Conservation (phyloP, 352 stramenopile species). For the Pythium pyrilobum region DNA sequence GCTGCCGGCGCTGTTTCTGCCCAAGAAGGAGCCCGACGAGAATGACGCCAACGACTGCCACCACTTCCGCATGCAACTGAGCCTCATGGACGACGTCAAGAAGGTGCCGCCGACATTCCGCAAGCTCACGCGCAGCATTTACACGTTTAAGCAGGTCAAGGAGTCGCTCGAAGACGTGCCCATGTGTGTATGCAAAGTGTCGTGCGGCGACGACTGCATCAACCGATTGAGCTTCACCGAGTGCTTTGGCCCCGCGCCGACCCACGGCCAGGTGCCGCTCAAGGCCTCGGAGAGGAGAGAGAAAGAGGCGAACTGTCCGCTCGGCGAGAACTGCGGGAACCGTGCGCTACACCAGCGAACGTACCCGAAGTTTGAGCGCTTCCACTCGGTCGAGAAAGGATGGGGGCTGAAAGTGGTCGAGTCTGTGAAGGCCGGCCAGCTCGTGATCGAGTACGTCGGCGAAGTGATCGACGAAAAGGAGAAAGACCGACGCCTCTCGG, state of each 20-base stretch:
- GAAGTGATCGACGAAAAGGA: conserved; percentile 93
- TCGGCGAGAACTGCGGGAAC: conserved; percentile 91
- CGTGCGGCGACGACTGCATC: conserved; percentile 91
- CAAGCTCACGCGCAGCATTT: conserved; percentile 73
- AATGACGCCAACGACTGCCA: conserved; percentile 47
- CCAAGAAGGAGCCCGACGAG: conserved; percentile 50
- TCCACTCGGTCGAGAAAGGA: conserved; percentile 85
- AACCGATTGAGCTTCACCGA: conserved; percentile 92
- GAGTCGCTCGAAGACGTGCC: conserved; percentile 70
- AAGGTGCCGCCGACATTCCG: conserved; percentile 71
- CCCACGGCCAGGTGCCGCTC: conserved; percentile 34
- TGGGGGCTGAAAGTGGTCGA: conserved; percentile 88
- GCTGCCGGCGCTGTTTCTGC: conserved; percentile 75
- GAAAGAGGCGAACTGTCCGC: conserved; percentile 88
- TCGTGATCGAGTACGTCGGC: conserved; percentile 94
- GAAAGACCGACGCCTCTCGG: conserved; percentile 82
- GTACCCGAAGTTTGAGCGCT: conserved; percentile 68
- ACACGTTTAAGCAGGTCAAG: conserved; percentile 82
- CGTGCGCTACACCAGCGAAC: conserved; percentile 80
- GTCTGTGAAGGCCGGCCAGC: conserved; percentile 68
- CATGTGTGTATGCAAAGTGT: conserved; percentile 68
- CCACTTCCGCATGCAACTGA: conserved; percentile 72
- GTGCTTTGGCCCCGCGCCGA: conserved; percentile 79
- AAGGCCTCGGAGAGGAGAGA: conserved; percentile 17
- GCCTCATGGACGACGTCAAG: conserved; percentile 69